Percentiles rank a stretch among this genome's conserved stretches.
These are phyloP conservation scores for Linum lewisii DNA, from an alignment of 345 rosid species.

Conservation along the genomic window DNA sequence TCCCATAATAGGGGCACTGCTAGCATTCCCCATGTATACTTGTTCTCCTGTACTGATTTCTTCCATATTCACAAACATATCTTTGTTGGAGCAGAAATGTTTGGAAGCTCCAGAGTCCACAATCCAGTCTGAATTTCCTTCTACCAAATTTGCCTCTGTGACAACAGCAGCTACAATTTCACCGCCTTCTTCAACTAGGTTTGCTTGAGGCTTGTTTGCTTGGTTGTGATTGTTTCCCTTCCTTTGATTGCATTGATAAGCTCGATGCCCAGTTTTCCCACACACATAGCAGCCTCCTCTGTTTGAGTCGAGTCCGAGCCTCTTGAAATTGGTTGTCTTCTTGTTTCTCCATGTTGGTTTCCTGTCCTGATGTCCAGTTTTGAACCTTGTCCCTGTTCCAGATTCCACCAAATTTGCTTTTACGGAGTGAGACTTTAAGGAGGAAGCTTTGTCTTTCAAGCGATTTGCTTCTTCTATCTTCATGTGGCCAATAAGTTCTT, in stretches of 20 bases:
- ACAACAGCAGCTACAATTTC: neutral
- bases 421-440: too few species aligned
- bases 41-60: neutral
- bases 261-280: neutral
- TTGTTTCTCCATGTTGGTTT: neutral
- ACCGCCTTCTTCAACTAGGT: neutral
- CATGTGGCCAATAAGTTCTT: too few species aligned
- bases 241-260: neutral
- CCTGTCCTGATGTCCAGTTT: neutral
- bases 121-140: neutral
- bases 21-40: neutral
- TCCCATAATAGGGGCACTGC: neutral
- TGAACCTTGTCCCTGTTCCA: too few species aligned
- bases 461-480: neutral
- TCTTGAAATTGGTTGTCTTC: neutral
- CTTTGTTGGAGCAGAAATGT: neutral
- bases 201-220: neutral
- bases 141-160: neutral
- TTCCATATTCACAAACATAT: neutral
- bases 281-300: neutral
- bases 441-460: neutral
- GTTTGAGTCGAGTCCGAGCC: neutral
- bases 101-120: neutral
- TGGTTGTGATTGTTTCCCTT: neutral
- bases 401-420: neutral